Conservation (phyloP, 306 rosid genomes). For the Chamaecrista fasciculata region DNA sequence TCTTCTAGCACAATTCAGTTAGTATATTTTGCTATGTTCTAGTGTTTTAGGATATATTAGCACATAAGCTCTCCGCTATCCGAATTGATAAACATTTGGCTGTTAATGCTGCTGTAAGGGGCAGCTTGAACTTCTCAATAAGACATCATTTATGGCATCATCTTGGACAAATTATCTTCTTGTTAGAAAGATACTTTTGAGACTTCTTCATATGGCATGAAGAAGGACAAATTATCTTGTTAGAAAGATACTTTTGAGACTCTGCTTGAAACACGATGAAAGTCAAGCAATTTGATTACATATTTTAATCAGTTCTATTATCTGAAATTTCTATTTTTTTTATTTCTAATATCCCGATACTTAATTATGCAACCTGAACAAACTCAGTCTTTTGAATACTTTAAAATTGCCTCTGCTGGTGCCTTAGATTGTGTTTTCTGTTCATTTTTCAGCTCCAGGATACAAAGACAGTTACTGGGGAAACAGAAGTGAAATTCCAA, state of each 20-base stretch:
- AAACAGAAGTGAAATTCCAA: constrained; percentile 77
- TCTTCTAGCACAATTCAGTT: no score
- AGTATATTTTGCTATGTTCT: no score
- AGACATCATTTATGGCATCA: no score
- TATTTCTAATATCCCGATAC: background rate
- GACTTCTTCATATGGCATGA: no score
- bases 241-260: background rate
- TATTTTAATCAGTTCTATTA: background rate
- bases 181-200: no score
- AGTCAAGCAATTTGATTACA: background rate
- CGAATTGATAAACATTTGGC: background rate
- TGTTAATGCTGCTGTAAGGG: background rate
- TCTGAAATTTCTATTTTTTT: background rate
- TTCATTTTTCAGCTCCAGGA: constrained; percentile 67
- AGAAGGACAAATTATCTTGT: background rate
- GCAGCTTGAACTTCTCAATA: no score
- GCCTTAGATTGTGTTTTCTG: constrained; percentile 10
- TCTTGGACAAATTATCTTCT: no score
- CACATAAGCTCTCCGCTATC: background rate
- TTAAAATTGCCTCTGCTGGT: background rate
- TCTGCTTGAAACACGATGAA: background rate
- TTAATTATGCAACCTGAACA: constrained; percentile 14
- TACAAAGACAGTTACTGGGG: constrained; percentile 65
- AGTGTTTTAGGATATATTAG: no score
- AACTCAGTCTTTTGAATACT: background rate